These are phyloP conservation scores for Neophaeococcomyces mojaviensis DNA, from an alignment of 2,329 filamentous ascomycete species.

Conservation along the genomic window DNA sequence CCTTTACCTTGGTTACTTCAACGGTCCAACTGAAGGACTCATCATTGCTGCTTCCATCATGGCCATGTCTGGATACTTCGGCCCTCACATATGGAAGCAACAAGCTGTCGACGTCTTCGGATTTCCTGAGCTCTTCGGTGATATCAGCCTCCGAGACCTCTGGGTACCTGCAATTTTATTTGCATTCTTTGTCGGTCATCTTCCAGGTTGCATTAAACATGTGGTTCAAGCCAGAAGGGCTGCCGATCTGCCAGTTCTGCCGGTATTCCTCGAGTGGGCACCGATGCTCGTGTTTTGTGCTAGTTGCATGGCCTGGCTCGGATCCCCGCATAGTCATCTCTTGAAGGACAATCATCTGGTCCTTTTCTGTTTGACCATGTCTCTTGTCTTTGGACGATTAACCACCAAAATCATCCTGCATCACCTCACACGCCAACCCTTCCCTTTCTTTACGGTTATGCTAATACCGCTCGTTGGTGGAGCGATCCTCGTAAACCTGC, in stretches of 20 bases:
- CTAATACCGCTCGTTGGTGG: slow-evolving; percentile 79
- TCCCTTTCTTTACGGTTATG: slow-evolving; percentile 94
- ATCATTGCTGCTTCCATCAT: slow-evolving; percentile 83
- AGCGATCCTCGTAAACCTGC: slow-evolving; percentile 74
- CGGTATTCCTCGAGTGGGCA: slow-evolving; percentile 88
- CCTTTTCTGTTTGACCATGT: slow-evolving; percentile 85
- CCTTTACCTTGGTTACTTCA: slow-evolving; percentile 90
- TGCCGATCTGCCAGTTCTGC: slow-evolving; percentile 65
- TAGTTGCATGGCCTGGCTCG: slow-evolving; percentile 81
- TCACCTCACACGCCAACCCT: slow-evolving; percentile 85
- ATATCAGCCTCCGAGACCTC: slow-evolving; percentile 72
- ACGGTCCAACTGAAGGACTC: slow-evolving; percentile 91
- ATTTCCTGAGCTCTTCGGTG: slow-evolving; percentile 55
- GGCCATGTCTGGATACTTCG: slow-evolving; percentile 78
- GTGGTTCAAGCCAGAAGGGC: slow-evolving; percentile 68
- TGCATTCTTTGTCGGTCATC: slow-evolving; percentile 63
- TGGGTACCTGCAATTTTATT: slow-evolving; percentile 69
- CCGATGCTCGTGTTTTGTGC: slow-evolving; percentile 77
- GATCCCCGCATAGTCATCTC: slow-evolving; percentile 77
- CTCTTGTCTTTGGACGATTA: slow-evolving; percentile 96
- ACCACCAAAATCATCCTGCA: slow-evolving; percentile 98
- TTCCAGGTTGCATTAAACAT: slow-evolving; percentile 84
- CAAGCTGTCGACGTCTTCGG: slow-evolving; percentile 65
- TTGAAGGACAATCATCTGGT: slow-evolving; percentile 79
- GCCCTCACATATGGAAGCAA: slow-evolving; percentile 77